Evolutionary conservation across 192 early-diverging fungal species (phyloP), one percentile per base, ranked within the genome.

Genomic region (Geranomyces michiganensis): DNA sequence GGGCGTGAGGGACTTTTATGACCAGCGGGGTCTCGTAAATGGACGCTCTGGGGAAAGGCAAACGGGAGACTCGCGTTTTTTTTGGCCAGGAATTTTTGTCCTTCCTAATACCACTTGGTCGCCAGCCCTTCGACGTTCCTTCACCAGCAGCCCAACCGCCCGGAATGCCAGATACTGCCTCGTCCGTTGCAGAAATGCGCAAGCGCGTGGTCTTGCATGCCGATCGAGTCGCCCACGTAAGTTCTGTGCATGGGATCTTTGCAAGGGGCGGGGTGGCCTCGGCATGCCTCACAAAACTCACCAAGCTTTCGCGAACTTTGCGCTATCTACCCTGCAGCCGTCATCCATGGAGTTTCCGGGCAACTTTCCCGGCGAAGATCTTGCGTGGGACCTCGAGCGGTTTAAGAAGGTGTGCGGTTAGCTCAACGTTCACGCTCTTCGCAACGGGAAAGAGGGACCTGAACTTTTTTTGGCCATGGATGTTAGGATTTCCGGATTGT

Each of bases 321-420:
- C 19, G 4, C 49, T 76, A 33, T 10, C 36, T 3, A 41, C 3
- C 36, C 10, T 32, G 30, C 46, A 93, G 92, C 85, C 89, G 3
- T 90, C 90, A n/a, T 86, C 87, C 10, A 91, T 83, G 33, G 92
- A 94, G 36, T 93, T 87, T 75, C 93, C 92, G 27, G 82, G 84
- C 55, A 87, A 86, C 51, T 90, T 86, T 71, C 87, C 89, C 48
- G 82, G 84, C n/a, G 76, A 83, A 17, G 82, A 90, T 70, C 72
- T 82, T 33, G 65, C 75, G 13, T 91, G 85, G 83, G 78, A 91
- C 67, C 78, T 92, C 36, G 86, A 91, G 58, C 75, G 78, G 62
- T 92, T 93, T 78, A 88, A 86, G 67, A 73, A 90, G 76, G 90
- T 88, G 85, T 41, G 36, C 36, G 10, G 36, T 41, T n/a, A n/a